Percentiles rank a stretch among this genome's conserved stretches.
These are phyloP conservation scores for Albophoma yamanashiensis DNA, from an alignment of 2,329 filamentous ascomycete genomes.

Conservation along the genomic window DNA sequence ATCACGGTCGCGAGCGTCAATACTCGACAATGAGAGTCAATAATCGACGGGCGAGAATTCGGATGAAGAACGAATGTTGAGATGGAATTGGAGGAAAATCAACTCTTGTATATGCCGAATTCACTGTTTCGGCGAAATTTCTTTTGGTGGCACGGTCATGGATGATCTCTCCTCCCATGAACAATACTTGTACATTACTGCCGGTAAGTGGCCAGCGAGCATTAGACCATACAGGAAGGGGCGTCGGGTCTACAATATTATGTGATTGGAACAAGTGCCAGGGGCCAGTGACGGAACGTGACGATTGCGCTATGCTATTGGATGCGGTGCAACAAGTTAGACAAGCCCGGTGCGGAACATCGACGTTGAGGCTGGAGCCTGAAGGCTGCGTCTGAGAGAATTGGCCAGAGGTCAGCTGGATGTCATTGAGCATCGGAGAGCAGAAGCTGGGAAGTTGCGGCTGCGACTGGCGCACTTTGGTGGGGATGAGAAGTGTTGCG, in stretches of 20 bases:
- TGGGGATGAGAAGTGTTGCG: background rate
- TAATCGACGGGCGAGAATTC: background rate
- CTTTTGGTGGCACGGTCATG: constrained; percentile 5
- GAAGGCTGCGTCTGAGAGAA: background rate
- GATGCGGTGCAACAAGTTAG: background rate
- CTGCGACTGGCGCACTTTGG: background rate
- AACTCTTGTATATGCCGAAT: constrained; percentile 19
- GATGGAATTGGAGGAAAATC: background rate
- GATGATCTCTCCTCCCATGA: constrained; percentile 43
- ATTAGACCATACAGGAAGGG: constrained; percentile 31
- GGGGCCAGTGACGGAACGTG: background rate
- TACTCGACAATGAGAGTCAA: background rate
- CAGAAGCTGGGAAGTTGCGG: background rate
- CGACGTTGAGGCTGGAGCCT: background rate
- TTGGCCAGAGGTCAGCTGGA: background rate
- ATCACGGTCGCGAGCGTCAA: background rate
- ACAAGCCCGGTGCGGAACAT: background rate
- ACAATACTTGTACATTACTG: constrained; percentile 38
- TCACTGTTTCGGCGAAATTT: constrained; percentile 13
- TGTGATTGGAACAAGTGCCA: constrained; percentile 4
- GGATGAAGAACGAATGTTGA: background rate
- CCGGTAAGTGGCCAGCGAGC: constrained; percentile 28
- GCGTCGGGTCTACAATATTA: constrained; percentile 22
- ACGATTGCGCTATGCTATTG: background rate
- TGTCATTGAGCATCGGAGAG: background rate